Evolutionary conservation across 352 stramenopile genomes (phyloP).

Genomic region (Phytophthora sansomeana): DNA sequence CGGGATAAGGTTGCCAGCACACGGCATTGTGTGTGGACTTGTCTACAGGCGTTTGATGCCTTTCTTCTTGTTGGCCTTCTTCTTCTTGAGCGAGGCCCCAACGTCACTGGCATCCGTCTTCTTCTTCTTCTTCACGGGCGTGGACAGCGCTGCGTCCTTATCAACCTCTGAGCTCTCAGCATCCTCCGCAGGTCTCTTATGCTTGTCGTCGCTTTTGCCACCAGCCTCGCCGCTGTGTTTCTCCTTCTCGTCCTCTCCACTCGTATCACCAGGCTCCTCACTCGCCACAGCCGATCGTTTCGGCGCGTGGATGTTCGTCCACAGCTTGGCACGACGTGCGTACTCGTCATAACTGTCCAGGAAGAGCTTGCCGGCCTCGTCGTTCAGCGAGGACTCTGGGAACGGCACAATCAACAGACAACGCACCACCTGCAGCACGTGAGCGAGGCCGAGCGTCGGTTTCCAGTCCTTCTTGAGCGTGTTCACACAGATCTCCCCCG

Average conservation of each 20-base stretch:
- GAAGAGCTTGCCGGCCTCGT: constrained; percentile 98
- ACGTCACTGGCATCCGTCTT: constrained; percentile 38
- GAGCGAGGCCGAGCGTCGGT: constrained; percentile 92
- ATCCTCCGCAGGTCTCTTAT: constrained; percentile 34
- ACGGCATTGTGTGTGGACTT: background rate
- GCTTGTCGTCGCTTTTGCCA: constrained; percentile 4
- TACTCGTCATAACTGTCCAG: constrained; percentile 99
- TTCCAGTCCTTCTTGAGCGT: constrained; percentile 99
- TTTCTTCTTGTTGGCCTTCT: constrained; percentile 78
- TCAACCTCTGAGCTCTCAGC: constrained; percentile 12
- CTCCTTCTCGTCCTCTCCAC: constrained; percentile 36
- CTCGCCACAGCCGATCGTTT: constrained; percentile 44
- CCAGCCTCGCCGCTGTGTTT: constrained; percentile 3
- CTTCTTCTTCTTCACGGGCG: constrained; percentile 56
- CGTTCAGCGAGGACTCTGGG: constrained; percentile 98
- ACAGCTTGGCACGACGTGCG: constrained; percentile 85
- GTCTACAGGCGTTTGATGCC: constrained; percentile 67
- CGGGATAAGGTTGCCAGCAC: constrained; percentile 5
- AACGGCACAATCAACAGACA: constrained; percentile 99
- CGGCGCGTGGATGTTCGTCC: constrained; percentile 92
- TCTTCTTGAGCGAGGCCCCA: constrained; percentile 61
- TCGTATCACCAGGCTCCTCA: constrained; percentile 34
- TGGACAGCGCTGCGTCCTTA: constrained; percentile 24
- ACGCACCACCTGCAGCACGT: constrained; percentile 98
- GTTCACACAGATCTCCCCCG: constrained; percentile 99